Evolutionary conservation across 164 flowering plant genomes (phyloP).

Genomic region (Magnolia kwangsiensis): DNA sequence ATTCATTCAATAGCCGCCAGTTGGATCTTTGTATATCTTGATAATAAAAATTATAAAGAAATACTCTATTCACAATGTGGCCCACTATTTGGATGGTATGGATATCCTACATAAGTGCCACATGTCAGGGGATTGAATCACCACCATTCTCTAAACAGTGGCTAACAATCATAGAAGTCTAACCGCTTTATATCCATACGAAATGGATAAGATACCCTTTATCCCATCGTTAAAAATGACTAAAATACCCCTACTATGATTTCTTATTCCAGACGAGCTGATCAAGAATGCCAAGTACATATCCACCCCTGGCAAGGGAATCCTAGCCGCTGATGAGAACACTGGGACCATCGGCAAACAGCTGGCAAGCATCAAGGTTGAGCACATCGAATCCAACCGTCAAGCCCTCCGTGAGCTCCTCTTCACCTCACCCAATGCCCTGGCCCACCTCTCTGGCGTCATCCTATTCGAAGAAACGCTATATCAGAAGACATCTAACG

Average conservation of each 20-base stretch:
- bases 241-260: background rate
- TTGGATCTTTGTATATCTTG: too few species aligned
- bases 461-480: slow-evolving; percentile 84
- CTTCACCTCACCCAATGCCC: slow-evolving; percentile 64
- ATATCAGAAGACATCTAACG: slow-evolving; percentile 63
- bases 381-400: slow-evolving; percentile 75
- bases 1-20: too few species aligned
- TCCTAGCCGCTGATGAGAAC: slow-evolving; percentile 82
- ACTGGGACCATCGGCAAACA: slow-evolving; percentile 87
- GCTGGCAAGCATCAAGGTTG: slow-evolving; percentile 70
- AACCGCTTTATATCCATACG: too few species aligned
- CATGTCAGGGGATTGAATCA: too few species aligned
- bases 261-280: slow-evolving; percentile 52
- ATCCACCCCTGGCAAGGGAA: slow-evolving; percentile 80
- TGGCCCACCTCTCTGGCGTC: slow-evolving; percentile 68
- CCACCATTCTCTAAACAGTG: too few species aligned
- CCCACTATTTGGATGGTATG: too few species aligned
- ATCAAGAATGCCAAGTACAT: slow-evolving; percentile 86
- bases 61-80: too few species aligned
- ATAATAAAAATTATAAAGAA: too few species aligned
- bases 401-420: slow-evolving; percentile 79
- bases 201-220: too few species aligned
- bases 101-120: too few species aligned
- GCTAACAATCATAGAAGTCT: too few species aligned
- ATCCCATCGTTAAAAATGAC: background rate